A percentile compares a stretch with the other conserved stretches of the same genome.
These are phyloP conservation scores for Vigna unguiculata DNA, from an alignment of 306 rosid species.

Conservation along the genomic window DNA sequence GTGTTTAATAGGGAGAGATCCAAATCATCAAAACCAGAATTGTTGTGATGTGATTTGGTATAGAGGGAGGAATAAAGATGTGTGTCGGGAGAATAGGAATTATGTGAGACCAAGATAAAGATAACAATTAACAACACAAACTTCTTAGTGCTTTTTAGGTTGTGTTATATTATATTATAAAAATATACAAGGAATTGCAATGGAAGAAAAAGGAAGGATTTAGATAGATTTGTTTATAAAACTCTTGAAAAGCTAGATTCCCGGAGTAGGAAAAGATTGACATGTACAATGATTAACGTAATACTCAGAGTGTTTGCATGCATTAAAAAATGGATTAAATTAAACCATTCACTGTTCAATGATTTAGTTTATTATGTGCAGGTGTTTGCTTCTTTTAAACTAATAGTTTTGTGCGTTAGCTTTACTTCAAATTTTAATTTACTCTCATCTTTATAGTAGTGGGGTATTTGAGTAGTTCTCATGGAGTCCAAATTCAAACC, in stretches of 20 bases:
- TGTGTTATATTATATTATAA: too few relatives aligned
- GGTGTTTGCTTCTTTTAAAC: background rate
- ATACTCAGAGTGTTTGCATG: slow-evolving; percentile 14
- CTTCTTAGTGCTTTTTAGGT: slow-evolving; percentile 3
- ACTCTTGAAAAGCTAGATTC: slow-evolving; percentile 48
- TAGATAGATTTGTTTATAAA: slow-evolving; percentile 10
- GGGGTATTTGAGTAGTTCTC: background rate
- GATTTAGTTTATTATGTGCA: background rate
- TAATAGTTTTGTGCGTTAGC: background rate
- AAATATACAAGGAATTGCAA: background rate
- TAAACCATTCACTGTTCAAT: background rate
- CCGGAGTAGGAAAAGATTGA: slow-evolving; percentile 34
- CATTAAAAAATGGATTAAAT: background rate
- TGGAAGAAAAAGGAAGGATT: background rate
- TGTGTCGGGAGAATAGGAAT: slow-evolving; percentile 32
- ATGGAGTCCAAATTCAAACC: background rate
- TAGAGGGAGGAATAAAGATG: slow-evolving; percentile 26
- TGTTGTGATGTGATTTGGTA: slow-evolving; percentile 24
- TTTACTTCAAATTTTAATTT: background rate
- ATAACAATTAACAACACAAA: slow-evolving; percentile 5
- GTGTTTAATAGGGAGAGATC: slow-evolving; percentile 19
- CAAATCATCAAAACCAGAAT: background rate
- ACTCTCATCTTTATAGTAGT: background rate
- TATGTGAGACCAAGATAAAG: slow-evolving; percentile 28
- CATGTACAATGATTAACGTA: slow-evolving; percentile 29